Evolutionary conservation across 2,329 filamentous ascomycete genomes (phyloP).

Genomic region (Harringtonia lauricola): DNA sequence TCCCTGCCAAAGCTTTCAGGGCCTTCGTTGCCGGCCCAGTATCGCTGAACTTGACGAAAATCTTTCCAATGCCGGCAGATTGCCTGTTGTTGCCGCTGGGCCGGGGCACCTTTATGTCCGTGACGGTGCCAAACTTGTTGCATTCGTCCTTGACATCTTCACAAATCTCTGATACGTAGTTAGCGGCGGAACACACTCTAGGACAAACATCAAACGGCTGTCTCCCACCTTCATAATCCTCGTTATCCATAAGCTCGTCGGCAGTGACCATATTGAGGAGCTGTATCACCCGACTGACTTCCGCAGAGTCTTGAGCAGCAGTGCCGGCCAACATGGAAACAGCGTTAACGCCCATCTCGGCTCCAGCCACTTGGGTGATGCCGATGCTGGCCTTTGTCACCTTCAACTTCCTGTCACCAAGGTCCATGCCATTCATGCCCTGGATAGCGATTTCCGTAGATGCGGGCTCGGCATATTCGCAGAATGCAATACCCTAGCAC

Average conservation of each 20-base stretch:
- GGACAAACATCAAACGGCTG: not conserved
- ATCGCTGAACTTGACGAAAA: conserved; percentile 87
- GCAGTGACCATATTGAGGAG: conserved; percentile 97
- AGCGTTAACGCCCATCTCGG: conserved; percentile 93
- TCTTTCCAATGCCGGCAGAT: conserved; percentile 88
- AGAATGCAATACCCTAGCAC: conserved; percentile 81
- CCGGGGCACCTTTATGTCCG: conserved; percentile 87
- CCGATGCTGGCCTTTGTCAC: conserved; percentile 86
- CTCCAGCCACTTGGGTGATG: conserved; percentile 79
- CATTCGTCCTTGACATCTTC: conserved; percentile 94
- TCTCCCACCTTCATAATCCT: conserved; percentile 80
- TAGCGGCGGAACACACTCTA: conserved; percentile 17
- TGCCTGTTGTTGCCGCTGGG: conserved; percentile 74
- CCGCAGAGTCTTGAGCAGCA: conserved; percentile 59
- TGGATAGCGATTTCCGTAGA: conserved; percentile 80
- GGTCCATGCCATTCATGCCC: conserved; percentile 83
- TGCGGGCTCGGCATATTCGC: conserved; percentile 74
- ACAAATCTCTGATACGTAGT: conserved; percentile 64
- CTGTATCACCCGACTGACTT: conserved; percentile 76
- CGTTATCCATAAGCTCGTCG: conserved; percentile 85
- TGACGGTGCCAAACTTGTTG: conserved; percentile 72
- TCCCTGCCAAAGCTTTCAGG: conserved; percentile 77
- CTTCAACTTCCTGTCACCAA: conserved; percentile 77
- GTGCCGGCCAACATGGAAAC: conserved; percentile 97
- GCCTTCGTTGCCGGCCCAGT: conserved; percentile 72